These are phyloP conservation scores for Heterobasidion irregulare DNA, from an alignment of 1,284 basidiomycete genomes.

Conservation along the genomic window DNA sequence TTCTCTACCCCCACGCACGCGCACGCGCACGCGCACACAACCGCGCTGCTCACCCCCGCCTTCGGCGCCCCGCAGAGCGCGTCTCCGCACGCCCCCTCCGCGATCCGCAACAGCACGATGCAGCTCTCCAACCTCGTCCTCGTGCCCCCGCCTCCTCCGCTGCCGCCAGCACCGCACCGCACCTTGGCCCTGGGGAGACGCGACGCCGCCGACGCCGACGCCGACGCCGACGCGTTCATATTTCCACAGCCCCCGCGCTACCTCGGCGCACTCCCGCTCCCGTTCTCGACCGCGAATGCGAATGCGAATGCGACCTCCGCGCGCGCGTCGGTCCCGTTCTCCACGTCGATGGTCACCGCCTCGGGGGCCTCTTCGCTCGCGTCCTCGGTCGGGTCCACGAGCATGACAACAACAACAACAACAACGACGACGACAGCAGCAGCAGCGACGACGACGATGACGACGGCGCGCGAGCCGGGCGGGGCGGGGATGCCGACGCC, in stretches of 20 bases:
- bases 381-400: not conserved
- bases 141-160: not conserved
- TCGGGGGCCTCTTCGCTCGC: not conserved
- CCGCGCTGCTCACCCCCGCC: not conserved
- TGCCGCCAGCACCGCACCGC: not conserved
- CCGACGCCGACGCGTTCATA: no score
- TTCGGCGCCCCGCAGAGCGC: not conserved
- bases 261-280: no score
- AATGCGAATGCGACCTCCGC: not conserved
- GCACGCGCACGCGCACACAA: no score
- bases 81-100: not conserved
- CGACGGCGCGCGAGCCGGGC: not conserved
- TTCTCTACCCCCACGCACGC: no score
- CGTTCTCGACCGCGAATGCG: not conserved
- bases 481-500: no score
- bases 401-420: not conserved
- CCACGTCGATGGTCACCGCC: not conserved
- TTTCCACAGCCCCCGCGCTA: not conserved
- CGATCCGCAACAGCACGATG: not conserved
- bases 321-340: not conserved
- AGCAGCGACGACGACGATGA: not conserved
- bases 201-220: not conserved
- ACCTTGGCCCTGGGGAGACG: no score
- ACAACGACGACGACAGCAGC: not conserved
- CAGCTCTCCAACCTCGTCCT: not conserved